Evolutionary conservation across 1,284 basidiomycete genomes (phyloP).

Genomic region (Xanthoconium separans): DNA sequence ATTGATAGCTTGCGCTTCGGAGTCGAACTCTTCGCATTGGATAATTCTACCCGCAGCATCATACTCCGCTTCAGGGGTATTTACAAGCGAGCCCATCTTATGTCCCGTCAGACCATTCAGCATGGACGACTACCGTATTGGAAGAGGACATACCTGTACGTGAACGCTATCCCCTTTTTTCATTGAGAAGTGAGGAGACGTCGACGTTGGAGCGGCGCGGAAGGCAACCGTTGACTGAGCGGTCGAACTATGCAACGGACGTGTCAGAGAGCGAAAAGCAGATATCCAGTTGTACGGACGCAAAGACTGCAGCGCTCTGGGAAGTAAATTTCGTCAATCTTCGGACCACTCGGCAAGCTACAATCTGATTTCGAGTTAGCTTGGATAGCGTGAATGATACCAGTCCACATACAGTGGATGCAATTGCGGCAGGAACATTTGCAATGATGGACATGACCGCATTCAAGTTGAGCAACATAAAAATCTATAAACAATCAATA

Average conservation of each 20-base stretch:
- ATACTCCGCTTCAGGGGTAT: slow-evolving; percentile 45
- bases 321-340: slow-evolving; percentile 59
- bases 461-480: slow-evolving; percentile 71
- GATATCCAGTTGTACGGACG: slow-evolving; percentile 39
- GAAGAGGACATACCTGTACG: slow-evolving; percentile 44
- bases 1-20: slow-evolving; percentile 54
- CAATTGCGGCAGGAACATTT: slow-evolving; percentile 70
- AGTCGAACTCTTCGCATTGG: slow-evolving; percentile 45
- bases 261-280: background rate
- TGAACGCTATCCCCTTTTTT: slow-evolving; percentile 44
- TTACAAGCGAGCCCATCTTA: slow-evolving; percentile 61
- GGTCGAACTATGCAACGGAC: slow-evolving; percentile 26
- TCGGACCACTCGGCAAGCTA: slow-evolving; percentile 68
- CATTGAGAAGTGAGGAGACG: slow-evolving; percentile 33
- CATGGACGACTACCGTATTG: background rate
- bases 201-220: slow-evolving; percentile 29
- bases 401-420: slow-evolving; percentile 52
- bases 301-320: slow-evolving; percentile 51
- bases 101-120: background rate
- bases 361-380: slow-evolving; percentile 48
- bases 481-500: slow-evolving; percentile 41
- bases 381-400: fast-evolving
- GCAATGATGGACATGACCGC: slow-evolving; percentile 74
- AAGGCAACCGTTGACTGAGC: slow-evolving; percentile 41
- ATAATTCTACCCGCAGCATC: slow-evolving; percentile 50